Percentiles rank a stretch among this genome's conserved stretches.
Evolutionary conservation across 441 rosid genomes (phyloP).

Genomic region (Isatis lusitanica): DNA sequence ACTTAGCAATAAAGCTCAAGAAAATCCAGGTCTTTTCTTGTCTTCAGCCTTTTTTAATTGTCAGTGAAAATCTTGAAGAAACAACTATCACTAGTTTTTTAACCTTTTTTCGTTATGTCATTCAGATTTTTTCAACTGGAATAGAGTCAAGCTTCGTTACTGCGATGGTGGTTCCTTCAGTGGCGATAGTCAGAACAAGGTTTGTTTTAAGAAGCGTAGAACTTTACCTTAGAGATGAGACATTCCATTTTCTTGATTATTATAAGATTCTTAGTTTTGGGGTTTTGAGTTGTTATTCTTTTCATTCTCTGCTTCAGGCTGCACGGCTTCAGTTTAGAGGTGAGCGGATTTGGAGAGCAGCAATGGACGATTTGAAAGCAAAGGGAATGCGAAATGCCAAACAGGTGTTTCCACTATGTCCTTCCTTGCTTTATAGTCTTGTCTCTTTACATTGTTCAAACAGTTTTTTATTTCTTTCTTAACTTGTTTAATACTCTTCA

Average conservation of each 20-base stretch:
- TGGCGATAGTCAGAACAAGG: conserved; percentile 75
- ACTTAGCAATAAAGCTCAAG: conserved; percentile 70
- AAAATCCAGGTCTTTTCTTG: conserved; percentile 57
- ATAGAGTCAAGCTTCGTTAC: conserved; percentile 81
- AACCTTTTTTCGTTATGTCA: not conserved
- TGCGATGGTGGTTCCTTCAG: conserved; percentile 91
- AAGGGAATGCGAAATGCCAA: conserved; percentile 54
- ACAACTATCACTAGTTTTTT: not conserved
- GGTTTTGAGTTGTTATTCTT: not conserved
- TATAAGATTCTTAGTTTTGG: not conserved
- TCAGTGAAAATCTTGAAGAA: not conserved
- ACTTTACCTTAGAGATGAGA: not conserved
- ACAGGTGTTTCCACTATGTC: conserved; percentile 38
- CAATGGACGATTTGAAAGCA: conserved; percentile 56
- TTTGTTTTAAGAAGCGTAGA: conserved; percentile 16
- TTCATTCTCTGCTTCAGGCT: conserved; percentile 14
- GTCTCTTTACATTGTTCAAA: not conserved
- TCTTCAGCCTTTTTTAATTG: not conserved
- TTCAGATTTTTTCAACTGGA: conserved; percentile 94
- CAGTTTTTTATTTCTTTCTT: not conserved
- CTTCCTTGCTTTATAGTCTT: not conserved
- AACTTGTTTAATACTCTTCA: conserved; percentile 22
- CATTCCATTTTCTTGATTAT: not conserved
- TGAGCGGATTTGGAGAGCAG: conserved; percentile 59
- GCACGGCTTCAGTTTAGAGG: conserved; percentile 41